Conservation (phyloP, 176 grass and related monocot genomes). For the Oryza meridionalis region DNA sequence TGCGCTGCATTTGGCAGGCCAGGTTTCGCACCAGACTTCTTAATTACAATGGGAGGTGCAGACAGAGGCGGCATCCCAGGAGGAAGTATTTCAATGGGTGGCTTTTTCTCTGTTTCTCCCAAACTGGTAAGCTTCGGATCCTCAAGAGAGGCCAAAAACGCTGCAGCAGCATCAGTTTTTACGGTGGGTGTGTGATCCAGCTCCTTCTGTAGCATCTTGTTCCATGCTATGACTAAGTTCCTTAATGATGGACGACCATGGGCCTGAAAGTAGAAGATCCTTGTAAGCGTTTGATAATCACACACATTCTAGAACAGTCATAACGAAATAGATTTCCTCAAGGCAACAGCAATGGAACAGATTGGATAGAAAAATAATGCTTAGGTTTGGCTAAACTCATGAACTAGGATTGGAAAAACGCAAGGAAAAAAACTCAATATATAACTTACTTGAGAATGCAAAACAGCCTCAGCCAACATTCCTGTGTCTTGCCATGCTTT, state of each 20-base stretch:
- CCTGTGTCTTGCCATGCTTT: slow-evolving; percentile 99
- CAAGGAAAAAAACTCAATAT: slow-evolving; percentile 20
- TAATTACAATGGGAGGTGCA: slow-evolving; percentile 82
- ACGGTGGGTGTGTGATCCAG: slow-evolving; percentile 82
- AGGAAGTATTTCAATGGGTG: slow-evolving; percentile 97
- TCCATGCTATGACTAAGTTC: slow-evolving; percentile 88
- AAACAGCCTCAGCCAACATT: slow-evolving; percentile 92
- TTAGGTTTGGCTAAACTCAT: slow-evolving; percentile 16
- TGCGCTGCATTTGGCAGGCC: slow-evolving; percentile 42
- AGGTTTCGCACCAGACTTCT: slow-evolving; percentile 54
- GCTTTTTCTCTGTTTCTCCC: slow-evolving; percentile 77
- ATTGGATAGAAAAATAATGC: neutral
- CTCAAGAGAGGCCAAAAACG: slow-evolving; percentile 93
- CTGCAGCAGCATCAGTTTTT: slow-evolving; percentile 94
- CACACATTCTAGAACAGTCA: neutral
- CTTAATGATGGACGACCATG: slow-evolving; percentile 90
- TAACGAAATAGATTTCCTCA: neutral
- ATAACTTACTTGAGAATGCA: slow-evolving; percentile 91
- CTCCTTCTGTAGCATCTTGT: slow-evolving; percentile 94
- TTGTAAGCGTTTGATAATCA: slow-evolving; percentile 32
- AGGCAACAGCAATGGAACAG: slow-evolving; percentile 1
- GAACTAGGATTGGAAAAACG: slow-evolving; percentile 26
- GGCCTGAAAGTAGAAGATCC: slow-evolving; percentile 58
- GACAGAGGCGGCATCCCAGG: slow-evolving; percentile 95
- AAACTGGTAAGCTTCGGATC: slow-evolving; percentile 89